Percentiles rank a stretch among this genome's conserved stretches.
Conservation (phyloP, 345 rosid genomes). For the Barbarea vulgaris region DNA sequence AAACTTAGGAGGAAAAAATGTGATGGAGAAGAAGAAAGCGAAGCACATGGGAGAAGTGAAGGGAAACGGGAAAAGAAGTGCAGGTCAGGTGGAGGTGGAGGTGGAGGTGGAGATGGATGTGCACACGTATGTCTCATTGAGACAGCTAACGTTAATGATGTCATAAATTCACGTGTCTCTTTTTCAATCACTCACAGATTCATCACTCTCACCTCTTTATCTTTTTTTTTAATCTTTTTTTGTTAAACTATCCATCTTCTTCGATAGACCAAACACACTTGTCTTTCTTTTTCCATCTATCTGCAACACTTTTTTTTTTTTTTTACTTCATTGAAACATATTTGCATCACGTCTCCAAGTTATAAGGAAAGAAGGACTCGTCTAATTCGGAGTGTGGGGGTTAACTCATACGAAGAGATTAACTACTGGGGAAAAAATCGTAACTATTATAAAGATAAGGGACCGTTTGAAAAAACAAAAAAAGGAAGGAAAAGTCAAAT, state of each 20-base stretch:
- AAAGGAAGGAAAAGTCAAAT: slow-evolving; percentile 30
- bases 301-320: background rate
- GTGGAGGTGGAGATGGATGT: slow-evolving; percentile 25
- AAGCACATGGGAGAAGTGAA: slow-evolving; percentile 44
- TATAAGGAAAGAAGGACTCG: background rate
- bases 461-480: background rate
- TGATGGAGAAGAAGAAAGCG: slow-evolving; percentile 15
- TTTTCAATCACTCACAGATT: slow-evolving; percentile 36
- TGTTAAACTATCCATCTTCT: slow-evolving; percentile 8
- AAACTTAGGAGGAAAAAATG: background rate
- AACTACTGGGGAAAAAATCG: background rate
- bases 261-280: slow-evolving; percentile 30
- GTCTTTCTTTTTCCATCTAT: slow-evolving; percentile 13
- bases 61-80: slow-evolving; percentile 27
- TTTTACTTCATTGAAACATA: background rate
- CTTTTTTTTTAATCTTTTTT: background rate
- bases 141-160: slow-evolving; percentile 38
- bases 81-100: slow-evolving; percentile 35
- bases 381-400: background rate
- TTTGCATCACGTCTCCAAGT: background rate
- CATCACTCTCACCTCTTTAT: background rate
- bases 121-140: slow-evolving; percentile 39
- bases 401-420: background rate
- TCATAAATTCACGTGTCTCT: slow-evolving; percentile 40
- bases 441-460: slow-evolving; percentile 8